These are phyloP conservation scores for Dioszegia crocea DNA, from an alignment of 768 basidiomycete genomes.

Conservation along the genomic window DNA sequence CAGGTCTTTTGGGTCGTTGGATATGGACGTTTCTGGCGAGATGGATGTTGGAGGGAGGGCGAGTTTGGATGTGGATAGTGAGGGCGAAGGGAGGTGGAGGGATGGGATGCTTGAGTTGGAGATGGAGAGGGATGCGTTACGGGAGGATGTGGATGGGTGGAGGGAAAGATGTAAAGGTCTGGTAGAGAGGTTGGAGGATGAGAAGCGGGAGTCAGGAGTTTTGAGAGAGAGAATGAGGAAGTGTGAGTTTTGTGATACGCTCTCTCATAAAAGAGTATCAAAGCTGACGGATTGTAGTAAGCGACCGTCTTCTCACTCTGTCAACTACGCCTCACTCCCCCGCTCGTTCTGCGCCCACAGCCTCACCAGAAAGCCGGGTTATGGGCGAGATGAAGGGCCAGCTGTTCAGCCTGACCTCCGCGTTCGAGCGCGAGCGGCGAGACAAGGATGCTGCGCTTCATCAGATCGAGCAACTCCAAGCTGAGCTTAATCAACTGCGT, in stretches of 20 bases:
- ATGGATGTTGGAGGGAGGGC: not conserved
- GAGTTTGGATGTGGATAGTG: slow-evolving; percentile 3
- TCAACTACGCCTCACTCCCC: slow-evolving; percentile 16
- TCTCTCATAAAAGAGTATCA: not conserved
- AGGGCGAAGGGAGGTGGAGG: slow-evolving; percentile 8
- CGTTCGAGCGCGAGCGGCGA: slow-evolving; percentile 47
- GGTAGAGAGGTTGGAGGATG: slow-evolving; percentile 64
- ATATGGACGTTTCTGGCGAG: not conserved
- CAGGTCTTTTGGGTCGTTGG: not conserved
- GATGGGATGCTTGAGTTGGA: slow-evolving; percentile 52
- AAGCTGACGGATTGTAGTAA: slow-evolving; percentile 24
- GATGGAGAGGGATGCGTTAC: slow-evolving; percentile 81
- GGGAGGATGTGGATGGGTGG: slow-evolving; percentile 85
- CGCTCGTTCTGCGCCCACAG: slow-evolving; percentile 19
- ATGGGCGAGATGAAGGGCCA: slow-evolving; percentile 51
- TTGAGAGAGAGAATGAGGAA: slow-evolving; percentile 60
- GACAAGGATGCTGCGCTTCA: slow-evolving; percentile 19
- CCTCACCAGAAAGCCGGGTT: slow-evolving; percentile 17
- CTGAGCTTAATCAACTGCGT: not conserved
- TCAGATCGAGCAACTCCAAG: not conserved
- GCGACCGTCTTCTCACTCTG: slow-evolving; percentile 38
- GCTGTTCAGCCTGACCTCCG: slow-evolving; percentile 51
- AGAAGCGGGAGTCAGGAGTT: slow-evolving; percentile 75
- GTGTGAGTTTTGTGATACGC: slow-evolving; percentile 28
- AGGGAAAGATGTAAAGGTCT: slow-evolving; percentile 68